phyloP scores from a whole-genome alignment of 148 eudicot species.

The Nepenthes mirabilis region DNA sequence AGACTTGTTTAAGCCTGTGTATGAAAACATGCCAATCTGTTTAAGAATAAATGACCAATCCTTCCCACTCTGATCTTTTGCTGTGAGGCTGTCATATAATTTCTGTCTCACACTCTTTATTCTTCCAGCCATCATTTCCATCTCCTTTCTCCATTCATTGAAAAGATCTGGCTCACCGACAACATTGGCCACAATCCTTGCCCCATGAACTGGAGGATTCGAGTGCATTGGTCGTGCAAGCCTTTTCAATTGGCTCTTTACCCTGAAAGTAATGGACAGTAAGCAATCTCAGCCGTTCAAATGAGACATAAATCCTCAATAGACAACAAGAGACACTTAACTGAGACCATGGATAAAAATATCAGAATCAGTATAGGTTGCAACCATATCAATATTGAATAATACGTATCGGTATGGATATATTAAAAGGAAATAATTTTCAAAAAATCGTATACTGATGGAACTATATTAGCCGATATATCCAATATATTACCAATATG shows the following conservation, averaged over 20 bases:
- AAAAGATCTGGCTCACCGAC: conserved; percentile 62
- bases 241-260: conserved; percentile 88
- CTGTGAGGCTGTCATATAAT: conserved; percentile 47
- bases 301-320: too few relatives aligned
- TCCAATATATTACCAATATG: too few relatives aligned
- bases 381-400: too few relatives aligned
- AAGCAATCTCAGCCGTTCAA: not conserved
- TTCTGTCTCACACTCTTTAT: conserved; percentile 63
- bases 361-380: too few relatives aligned
- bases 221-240: conserved; percentile 98
- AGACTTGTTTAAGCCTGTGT: conserved; percentile 81
- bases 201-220: conserved; percentile 94
- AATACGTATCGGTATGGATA: not conserved
- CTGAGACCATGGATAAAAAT: too few relatives aligned
- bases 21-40: conserved; percentile 94
- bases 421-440: not conserved
- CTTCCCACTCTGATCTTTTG: conserved; percentile 76
- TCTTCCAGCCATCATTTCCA: conserved; percentile 91
- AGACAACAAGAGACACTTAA: too few relatives aligned
- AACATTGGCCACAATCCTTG: conserved; percentile 77
- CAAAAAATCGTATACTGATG: too few relatives aligned
- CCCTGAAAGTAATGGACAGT: conserved; percentile 31
- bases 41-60: conserved; percentile 89
- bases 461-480: too few relatives aligned
- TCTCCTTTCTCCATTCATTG: conserved; percentile 82